Evolutionary conservation across 208 protist genomes (phyloP).

Genomic region (Zelonia costaricensis): DNA sequence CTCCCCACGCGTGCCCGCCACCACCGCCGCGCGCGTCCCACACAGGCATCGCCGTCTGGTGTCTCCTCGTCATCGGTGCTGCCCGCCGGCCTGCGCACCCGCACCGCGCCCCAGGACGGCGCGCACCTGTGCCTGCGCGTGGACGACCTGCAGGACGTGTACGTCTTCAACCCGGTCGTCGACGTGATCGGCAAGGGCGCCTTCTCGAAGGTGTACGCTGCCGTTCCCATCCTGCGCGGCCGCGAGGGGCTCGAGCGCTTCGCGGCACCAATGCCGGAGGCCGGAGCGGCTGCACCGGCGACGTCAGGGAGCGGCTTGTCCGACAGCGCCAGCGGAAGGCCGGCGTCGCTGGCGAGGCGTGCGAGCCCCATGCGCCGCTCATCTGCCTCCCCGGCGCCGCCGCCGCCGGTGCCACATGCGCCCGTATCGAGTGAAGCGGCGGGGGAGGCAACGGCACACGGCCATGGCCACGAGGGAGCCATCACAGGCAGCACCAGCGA

Average conservation of each 20-base stretch:
- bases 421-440: not conserved
- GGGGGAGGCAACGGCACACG: too few species aligned
- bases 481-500: not conserved
- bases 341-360: not conserved
- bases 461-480: not conserved
- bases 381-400: not conserved
- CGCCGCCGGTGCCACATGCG: not conserved
- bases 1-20: not conserved
- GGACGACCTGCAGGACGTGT: slow-evolving; percentile 70
- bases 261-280: not conserved
- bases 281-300: not conserved
- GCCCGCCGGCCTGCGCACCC: slow-evolving; percentile 4
- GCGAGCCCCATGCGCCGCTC: not conserved
- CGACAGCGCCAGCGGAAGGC: not conserved
- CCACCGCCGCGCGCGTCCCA: slow-evolving; percentile 1
- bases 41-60: not conserved
- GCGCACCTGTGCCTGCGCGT: slow-evolving; percentile 45
- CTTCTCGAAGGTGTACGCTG: slow-evolving; percentile 80
- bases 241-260: slow-evolving; percentile 21
- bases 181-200: slow-evolving; percentile 71
- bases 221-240: slow-evolving; percentile 57
- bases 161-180: slow-evolving; percentile 69
- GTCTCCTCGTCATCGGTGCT: not conserved
- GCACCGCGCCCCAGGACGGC: slow-evolving; percentile 2
- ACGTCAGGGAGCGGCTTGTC: not conserved